phyloP scores from a whole-genome alignment of 345 rosid species.

The Gossypium australe region DNA sequence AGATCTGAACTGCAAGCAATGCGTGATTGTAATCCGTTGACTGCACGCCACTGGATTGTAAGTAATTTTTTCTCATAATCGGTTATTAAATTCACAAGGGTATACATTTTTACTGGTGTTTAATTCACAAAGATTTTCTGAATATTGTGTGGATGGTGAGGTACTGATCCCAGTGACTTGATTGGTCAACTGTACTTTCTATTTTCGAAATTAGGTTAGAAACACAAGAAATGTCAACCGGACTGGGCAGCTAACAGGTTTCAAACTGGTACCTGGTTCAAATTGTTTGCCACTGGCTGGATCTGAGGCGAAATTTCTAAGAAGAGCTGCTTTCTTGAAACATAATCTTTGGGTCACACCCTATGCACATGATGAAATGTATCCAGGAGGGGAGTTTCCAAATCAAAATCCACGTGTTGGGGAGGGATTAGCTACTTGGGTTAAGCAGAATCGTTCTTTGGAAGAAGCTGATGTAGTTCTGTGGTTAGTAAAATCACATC shows the following conservation, averaged over 20 bases:
- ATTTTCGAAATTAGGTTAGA: neutral
- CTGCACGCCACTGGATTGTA: conserved; percentile 84
- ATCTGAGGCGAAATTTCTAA: conserved; percentile 55
- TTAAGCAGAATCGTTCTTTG: conserved; percentile 55
- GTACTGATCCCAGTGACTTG: neutral
- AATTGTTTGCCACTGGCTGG: conserved; percentile 75
- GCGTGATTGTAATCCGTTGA: conserved; percentile 63
- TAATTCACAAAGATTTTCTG: neutral
- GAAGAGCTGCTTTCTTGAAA: conserved; percentile 67
- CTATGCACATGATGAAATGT: conserved; percentile 49
- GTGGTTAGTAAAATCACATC: conserved; percentile 35
- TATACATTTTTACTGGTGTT: neutral
- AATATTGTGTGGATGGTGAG: neutral
- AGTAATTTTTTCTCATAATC: conserved; percentile 15
- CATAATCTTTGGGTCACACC: conserved; percentile 78
- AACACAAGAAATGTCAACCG: conserved; percentile 68
- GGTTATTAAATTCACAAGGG: neutral
- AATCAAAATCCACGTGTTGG: conserved; percentile 73
- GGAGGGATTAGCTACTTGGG: conserved; percentile 75
- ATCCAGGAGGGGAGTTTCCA: conserved; percentile 77
- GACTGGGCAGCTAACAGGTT: conserved; percentile 69
- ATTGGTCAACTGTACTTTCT: neutral
- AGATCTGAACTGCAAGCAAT: conserved; percentile 58
- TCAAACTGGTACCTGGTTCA: conserved; percentile 66
- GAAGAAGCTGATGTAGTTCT: conserved; percentile 71